A percentile compares a stretch with the other conserved stretches of the same genome.
Conservation (phyloP, 805 yeast species). For the Metschnikowia peoriensis region DNA sequence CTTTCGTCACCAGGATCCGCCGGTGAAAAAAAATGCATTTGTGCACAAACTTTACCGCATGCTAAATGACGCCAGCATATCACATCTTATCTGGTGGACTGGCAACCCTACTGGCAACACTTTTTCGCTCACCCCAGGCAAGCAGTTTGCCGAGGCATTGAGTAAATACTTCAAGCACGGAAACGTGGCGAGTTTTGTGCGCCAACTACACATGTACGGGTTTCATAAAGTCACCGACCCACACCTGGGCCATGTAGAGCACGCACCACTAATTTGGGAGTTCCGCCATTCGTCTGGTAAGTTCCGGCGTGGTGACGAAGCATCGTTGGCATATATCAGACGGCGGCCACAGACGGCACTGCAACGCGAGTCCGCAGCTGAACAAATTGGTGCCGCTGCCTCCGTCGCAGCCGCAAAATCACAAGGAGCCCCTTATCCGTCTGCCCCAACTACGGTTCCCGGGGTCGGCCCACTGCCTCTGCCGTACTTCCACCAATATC, state of each 20-base stretch:
- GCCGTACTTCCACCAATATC: neutral
- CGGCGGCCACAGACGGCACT: constrained; percentile 45
- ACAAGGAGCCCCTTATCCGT: neutral
- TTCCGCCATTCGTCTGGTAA: constrained; percentile 53
- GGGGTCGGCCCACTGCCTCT: neutral
- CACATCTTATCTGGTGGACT: constrained; percentile 45
- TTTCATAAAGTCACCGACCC: constrained; percentile 76
- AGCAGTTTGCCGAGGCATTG: constrained; percentile 58
- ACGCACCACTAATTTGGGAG: constrained; percentile 49
- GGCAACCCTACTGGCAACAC: constrained; percentile 48
- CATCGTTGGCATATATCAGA: constrained; percentile 44
- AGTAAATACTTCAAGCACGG: constrained; percentile 90
- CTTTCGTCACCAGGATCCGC: constrained; percentile 19
- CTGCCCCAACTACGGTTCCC: neutral
- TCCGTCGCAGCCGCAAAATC: neutral
- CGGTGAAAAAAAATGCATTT: constrained; percentile 55
- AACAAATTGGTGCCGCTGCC: neutral
- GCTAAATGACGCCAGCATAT: constrained; percentile 34
- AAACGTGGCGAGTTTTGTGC: constrained; percentile 87
- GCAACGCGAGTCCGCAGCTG: constrained; percentile 17
- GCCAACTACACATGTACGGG: constrained; percentile 95
- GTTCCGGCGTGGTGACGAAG: constrained; percentile 48
- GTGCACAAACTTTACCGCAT: constrained; percentile 47
- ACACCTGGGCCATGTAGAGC: constrained; percentile 14
- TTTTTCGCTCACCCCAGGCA: constrained; percentile 63